phyloP scores from a whole-genome alignment of 2,329 filamentous ascomycete species.

The Colletotrichum sp. region DNA sequence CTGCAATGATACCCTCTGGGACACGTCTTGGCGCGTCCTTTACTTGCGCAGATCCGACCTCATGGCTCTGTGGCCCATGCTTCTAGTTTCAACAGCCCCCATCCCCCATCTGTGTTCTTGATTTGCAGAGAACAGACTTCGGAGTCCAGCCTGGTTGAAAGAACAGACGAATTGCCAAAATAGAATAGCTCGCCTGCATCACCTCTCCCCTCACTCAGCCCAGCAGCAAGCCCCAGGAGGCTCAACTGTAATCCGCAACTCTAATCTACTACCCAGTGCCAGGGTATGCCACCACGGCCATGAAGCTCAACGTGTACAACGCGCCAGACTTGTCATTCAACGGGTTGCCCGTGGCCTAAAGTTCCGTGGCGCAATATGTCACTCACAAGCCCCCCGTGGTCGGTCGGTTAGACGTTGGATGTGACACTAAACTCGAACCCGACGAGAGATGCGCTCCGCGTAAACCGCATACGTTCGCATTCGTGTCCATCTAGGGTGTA shows the following conservation, averaged over 20 bases:
- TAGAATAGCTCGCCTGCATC: background rate
- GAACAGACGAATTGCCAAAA: conserved; percentile 8
- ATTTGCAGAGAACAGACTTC: background rate
- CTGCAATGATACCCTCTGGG: conserved; percentile 6
- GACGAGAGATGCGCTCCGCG: conserved; percentile 5
- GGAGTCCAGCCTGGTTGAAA: background rate
- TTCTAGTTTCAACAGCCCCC: conserved; percentile 5
- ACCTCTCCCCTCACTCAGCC: background rate
- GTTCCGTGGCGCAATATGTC: background rate
- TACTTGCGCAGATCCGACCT: conserved; percentile 1
- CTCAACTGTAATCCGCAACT: background rate
- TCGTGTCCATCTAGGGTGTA: background rate
- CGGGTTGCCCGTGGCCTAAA: background rate
- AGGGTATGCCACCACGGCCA: background rate
- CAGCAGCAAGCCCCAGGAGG: background rate
- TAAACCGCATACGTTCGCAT: conserved; percentile 7
- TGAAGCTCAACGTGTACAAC: background rate
- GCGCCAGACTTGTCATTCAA: background rate
- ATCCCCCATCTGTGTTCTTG: background rate
- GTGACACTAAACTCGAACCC: conserved; percentile 4
- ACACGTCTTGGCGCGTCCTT: conserved; percentile 2
- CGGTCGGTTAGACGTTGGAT: background rate
- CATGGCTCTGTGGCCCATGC: conserved; percentile 2
- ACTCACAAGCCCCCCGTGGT: background rate
- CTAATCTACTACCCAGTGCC: background rate